Base-by-base conservation (phyloP, 495 filamentous ascomycete genomes). In the Daldinia vernicosa region DNA sequence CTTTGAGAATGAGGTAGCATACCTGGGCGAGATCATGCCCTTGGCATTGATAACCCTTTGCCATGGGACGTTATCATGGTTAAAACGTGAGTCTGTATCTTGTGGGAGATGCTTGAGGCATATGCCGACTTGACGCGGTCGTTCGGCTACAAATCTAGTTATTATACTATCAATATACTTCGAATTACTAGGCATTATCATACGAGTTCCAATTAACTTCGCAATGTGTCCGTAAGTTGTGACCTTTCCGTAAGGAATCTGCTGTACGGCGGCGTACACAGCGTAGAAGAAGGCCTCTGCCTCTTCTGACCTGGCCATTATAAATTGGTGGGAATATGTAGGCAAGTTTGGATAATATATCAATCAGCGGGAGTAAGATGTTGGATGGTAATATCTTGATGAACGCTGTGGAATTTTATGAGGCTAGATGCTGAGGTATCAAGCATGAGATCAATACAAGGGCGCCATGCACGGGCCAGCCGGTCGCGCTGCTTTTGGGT, bases 211-310 rank as follows among this genome's bases (percentile, higher is more conserved):
- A 8, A 97, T 79, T 15, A 97, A 80, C 17, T 78, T 83, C 8
- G 94, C 94, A 62, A 98, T 95, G 77, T 97, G 94, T 0, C 92
- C 93, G 79, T 97, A 97, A 52, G 87, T 91, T 1, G 93, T 97
- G 43, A 97, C 93, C 75, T 85, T 90, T 56, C 95, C 94, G 3
- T 77, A 77, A 0, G 95, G 95, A 58, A 98, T 91, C 79, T 96
- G 88, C 74, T 94, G 92, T 32, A 97, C 88, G 22, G 93, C 92
- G 57, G 80, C 75, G 81, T 96, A 97, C 39, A 97, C 94, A 37
- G 91, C 92, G 67, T 88, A 82, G 79, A 91, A 93, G 86, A 94
- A 98, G 69, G 86, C 87, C 73, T 90, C 86, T 22, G 93, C 93
- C 84, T 97, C 94, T 75, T 95, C 92, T 22, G 89, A 88, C 65